phyloP scores from a whole-genome alignment of 257 asterid species.

The Solanum bulbocastanum region DNA sequence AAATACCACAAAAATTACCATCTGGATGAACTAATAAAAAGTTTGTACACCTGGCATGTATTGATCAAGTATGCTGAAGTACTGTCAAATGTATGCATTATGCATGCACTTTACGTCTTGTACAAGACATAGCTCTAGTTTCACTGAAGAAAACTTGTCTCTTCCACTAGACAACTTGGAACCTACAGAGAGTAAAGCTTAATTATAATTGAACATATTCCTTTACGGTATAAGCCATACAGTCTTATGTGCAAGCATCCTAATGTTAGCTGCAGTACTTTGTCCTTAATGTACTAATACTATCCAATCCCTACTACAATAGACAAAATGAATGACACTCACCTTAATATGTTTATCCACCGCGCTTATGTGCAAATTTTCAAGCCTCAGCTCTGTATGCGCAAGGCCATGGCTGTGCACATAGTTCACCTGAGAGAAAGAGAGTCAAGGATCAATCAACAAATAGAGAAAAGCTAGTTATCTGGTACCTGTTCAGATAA shows the following conservation, averaged over 20 bases:
- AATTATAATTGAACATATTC: background rate
- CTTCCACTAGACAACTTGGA: background rate
- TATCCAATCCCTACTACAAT: background rate
- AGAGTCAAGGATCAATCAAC: background rate
- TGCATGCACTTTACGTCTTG: background rate
- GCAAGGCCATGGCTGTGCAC: slow-evolving; percentile 97
- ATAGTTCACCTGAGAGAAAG: slow-evolving; percentile 69
- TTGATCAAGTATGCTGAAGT: background rate
- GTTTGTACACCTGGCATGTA: background rate
- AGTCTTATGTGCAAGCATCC: background rate
- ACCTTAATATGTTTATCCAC: slow-evolving; percentile 89
- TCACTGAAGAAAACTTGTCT: background rate
- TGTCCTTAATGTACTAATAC: background rate
- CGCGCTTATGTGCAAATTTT: slow-evolving; percentile 84
- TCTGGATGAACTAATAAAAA: background rate
- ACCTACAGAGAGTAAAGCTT: background rate
- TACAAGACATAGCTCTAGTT: background rate
- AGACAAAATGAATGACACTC: slow-evolving; percentile 12
- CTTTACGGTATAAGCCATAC: background rate
- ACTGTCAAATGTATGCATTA: background rate
- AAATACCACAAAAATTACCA: background rate
- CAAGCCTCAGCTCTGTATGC: slow-evolving; percentile 87
- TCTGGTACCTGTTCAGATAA: background rate
- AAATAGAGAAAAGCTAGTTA: background rate
- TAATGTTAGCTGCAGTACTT: background rate